phyloP scores from a whole-genome alignment of 2,329 filamentous ascomycete species.

The Rhynchosporium agropyri region DNA sequence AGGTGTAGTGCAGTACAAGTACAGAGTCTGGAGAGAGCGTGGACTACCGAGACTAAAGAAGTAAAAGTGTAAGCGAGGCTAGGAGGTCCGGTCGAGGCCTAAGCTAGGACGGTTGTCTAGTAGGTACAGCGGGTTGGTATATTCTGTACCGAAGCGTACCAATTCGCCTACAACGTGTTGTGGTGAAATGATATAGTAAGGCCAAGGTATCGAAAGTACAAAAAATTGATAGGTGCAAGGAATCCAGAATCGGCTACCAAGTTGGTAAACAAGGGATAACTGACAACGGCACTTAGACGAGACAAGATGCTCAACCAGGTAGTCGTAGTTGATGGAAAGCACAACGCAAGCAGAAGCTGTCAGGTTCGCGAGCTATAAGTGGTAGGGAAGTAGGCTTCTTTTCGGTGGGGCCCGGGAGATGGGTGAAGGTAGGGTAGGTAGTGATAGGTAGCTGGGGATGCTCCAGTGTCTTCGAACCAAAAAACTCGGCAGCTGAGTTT shows the following conservation, averaged over 20 bases:
- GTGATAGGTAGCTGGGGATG: neutral
- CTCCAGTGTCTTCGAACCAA: neutral
- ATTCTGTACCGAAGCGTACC: neutral
- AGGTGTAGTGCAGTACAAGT: conserved; percentile 2
- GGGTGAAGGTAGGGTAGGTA: neutral
- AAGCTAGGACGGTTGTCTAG: neutral
- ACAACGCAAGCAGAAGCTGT: neutral
- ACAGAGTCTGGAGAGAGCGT: neutral
- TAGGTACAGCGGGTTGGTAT: conserved; percentile 1
- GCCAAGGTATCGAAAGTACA: neutral
- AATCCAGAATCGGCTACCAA: neutral
- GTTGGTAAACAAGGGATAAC: conserved; percentile 1
- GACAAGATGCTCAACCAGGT: neutral
- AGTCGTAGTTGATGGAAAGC: neutral
- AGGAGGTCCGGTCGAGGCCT: neutral
- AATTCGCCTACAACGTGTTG: neutral
- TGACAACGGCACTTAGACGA: conserved; percentile 13
- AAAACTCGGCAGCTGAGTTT: neutral
- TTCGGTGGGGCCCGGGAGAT: neutral
- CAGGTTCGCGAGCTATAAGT: neutral
- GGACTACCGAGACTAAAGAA: neutral
- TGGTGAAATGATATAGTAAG: neutral
- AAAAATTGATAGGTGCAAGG: neutral
- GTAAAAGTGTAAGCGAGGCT: conserved; percentile 7
- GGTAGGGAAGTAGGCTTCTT: neutral